Conservation (phyloP, 1,284 basidiomycete species). For the Polyporus tsugae region DNA sequence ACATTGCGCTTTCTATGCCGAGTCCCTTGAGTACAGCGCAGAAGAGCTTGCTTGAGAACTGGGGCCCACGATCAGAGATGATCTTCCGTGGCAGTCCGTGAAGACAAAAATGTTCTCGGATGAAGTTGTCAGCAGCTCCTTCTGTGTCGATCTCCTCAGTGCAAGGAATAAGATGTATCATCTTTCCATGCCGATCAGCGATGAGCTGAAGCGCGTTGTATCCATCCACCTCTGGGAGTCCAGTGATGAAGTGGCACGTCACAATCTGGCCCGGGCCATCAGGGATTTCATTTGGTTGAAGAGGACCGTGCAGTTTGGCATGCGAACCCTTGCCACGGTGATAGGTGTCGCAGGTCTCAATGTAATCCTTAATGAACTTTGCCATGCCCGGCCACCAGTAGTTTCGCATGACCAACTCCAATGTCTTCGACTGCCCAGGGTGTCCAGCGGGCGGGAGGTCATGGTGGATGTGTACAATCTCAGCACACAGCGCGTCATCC, state of each 20-base stretch:
- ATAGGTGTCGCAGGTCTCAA: conserved; percentile 49
- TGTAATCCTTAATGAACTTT: conserved; percentile 42
- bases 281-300: conserved; percentile 16
- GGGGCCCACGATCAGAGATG: conserved; percentile 46
- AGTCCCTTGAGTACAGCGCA: conserved; percentile 17
- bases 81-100: conserved; percentile 42
- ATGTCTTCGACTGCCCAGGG: not conserved
- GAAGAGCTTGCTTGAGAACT: conserved; percentile 41
- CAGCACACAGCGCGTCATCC: not conserved
- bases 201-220: conserved; percentile 37
- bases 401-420: conserved; percentile 1
- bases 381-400: conserved; percentile 37
- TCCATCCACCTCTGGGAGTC: conserved; percentile 41
- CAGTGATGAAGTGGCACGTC: conserved; percentile 49
- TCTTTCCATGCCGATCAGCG: conserved; percentile 19
- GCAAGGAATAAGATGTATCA: conserved; percentile 15
- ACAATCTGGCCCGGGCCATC: conserved; percentile 29
- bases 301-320: conserved; percentile 15
- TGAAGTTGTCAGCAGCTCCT: conserved; percentile 14
- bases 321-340: conserved; percentile 43
- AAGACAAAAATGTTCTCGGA: conserved; percentile 30
- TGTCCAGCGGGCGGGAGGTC: conserved; percentile 4
- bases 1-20: conserved; percentile 19
- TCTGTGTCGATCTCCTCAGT: conserved; percentile 21
- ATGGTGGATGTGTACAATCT: conserved; percentile 6